These are phyloP conservation scores for Pseudogymnoascus sp. DNA, from an alignment of 2,329 filamentous ascomycete genomes.

Conservation along the genomic window DNA sequence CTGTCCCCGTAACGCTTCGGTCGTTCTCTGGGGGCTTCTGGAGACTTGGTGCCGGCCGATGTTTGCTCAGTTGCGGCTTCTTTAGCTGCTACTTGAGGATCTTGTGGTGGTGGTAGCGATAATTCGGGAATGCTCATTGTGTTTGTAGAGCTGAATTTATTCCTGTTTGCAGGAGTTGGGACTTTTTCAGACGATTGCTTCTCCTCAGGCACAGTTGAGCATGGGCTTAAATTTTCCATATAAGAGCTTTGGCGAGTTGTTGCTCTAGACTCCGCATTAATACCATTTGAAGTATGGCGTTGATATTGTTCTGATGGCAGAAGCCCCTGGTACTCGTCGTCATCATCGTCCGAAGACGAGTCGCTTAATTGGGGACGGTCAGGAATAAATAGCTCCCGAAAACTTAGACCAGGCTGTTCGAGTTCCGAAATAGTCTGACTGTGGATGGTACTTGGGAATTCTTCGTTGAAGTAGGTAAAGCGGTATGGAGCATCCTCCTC, in stretches of 20 bases:
- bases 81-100: conserved; percentile 18
- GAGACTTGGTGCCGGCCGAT: conserved; percentile 38
- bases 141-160: background rate
- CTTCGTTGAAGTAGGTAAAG: conserved; percentile 98
- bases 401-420: conserved; percentile 74
- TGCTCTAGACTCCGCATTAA: conserved; percentile 37
- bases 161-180: background rate
- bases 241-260: conserved; percentile 36
- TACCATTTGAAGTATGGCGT: conserved; percentile 22
- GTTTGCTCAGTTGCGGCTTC: conserved; percentile 26
- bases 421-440: conserved; percentile 92
- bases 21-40: conserved; percentile 30
- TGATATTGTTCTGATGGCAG: conserved; percentile 26
- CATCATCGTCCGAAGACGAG: conserved; percentile 58
- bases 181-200: background rate
- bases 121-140: background rate
- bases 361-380: conserved; percentile 73
- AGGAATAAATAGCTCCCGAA: conserved; percentile 83
- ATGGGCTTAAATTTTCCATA: conserved; percentile 18
- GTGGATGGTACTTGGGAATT: conserved; percentile 92
- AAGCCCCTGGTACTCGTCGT: conserved; percentile 43
- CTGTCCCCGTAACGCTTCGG: conserved; percentile 64
- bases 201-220: conserved; percentile 13
- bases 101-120: background rate
- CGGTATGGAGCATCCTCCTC: conserved; percentile 88